Evolutionary conservation across 2,329 filamentous ascomycete genomes (phyloP).

Genomic region (Talaromyces sp.): DNA sequence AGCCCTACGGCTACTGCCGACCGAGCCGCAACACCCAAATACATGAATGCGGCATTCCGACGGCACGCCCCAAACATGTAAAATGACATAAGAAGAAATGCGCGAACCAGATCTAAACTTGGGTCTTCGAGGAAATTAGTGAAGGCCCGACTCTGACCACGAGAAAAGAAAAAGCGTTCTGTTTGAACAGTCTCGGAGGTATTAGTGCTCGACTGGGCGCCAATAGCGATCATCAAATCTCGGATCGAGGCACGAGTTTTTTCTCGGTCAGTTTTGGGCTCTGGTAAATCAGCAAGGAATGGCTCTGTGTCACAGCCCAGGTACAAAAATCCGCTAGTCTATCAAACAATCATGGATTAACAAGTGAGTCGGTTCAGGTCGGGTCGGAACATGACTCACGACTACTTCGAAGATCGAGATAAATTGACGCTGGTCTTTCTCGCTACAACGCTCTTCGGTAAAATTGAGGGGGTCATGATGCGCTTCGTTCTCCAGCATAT

Average conservation of each 20-base stretch:
- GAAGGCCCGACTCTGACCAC: constrained; percentile 54
- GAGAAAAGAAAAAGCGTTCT: constrained; percentile 49
- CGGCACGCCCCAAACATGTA: constrained; percentile 63
- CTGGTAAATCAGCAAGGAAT: constrained; percentile 6
- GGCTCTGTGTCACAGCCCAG: constrained; percentile 36
- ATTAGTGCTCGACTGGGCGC: constrained; percentile 51
- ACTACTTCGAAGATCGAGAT: constrained; percentile 35
- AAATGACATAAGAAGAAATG: constrained; percentile 61
- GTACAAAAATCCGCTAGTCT: constrained; percentile 49
- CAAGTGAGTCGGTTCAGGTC: not conserved
- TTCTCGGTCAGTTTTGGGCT: constrained; percentile 24
- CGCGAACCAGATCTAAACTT: constrained; percentile 55
- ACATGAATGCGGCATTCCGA: constrained; percentile 65
- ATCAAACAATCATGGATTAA: not conserved
- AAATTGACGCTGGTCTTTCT: constrained; percentile 36
- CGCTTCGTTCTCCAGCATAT: constrained; percentile 56
- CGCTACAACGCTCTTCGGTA: constrained; percentile 33
- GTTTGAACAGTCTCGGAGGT: constrained; percentile 32
- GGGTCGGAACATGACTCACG: constrained; percentile 18
- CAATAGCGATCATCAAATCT: constrained; percentile 57
- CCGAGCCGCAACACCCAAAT: constrained; percentile 61
- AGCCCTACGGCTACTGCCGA: constrained; percentile 61
- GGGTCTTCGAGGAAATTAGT: constrained; percentile 57
- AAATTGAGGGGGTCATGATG: constrained; percentile 37
- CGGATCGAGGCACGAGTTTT: constrained; percentile 33